Evolutionary conservation across 1,284 basidiomycete genomes (phyloP).

Genomic region (Cryptococcus hybrid): DNA sequence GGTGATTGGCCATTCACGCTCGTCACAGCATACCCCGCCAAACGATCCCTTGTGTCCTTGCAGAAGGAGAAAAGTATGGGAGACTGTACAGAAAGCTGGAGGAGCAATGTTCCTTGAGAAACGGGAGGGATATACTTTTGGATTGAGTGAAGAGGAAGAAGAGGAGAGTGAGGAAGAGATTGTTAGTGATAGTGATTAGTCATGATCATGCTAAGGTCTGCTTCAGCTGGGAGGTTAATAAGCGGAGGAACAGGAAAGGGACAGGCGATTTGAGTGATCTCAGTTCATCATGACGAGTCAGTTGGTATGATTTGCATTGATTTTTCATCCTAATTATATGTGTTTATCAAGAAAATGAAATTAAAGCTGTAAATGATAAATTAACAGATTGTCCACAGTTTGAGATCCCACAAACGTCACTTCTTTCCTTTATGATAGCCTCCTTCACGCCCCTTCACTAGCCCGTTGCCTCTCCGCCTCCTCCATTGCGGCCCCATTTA

Average conservation of each 20-base stretch:
- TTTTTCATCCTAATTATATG: no score
- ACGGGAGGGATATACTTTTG: slow-evolving; percentile 32
- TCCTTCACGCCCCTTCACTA: background rate
- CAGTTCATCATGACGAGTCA: no score
- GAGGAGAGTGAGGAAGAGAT: slow-evolving; percentile 13
- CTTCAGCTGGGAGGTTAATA: background rate
- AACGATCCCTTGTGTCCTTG: slow-evolving; percentile 29
- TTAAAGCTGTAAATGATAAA: background rate
- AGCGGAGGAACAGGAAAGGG: background rate
- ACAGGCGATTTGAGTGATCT: no score
- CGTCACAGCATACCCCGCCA: slow-evolving; percentile 42
- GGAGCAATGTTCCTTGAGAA: slow-evolving; percentile 48
- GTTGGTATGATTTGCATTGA: no score
- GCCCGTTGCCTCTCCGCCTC: background rate
- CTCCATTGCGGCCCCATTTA: slow-evolving; percentile 3
- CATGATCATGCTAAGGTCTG: background rate
- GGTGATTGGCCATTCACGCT: slow-evolving; percentile 26
- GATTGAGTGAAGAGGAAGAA: slow-evolving; percentile 19
- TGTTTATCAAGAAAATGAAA: background rate
- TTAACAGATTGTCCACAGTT: background rate
- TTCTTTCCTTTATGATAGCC: background rate
- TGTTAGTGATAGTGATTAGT: slow-evolving; percentile 5
- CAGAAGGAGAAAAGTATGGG: slow-evolving; percentile 39
- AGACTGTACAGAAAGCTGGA: slow-evolving; percentile 37
- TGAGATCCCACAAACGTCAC: background rate